Conservation (phyloP, 1,284 basidiomycete species). For the Ustilago sp. region DNA sequence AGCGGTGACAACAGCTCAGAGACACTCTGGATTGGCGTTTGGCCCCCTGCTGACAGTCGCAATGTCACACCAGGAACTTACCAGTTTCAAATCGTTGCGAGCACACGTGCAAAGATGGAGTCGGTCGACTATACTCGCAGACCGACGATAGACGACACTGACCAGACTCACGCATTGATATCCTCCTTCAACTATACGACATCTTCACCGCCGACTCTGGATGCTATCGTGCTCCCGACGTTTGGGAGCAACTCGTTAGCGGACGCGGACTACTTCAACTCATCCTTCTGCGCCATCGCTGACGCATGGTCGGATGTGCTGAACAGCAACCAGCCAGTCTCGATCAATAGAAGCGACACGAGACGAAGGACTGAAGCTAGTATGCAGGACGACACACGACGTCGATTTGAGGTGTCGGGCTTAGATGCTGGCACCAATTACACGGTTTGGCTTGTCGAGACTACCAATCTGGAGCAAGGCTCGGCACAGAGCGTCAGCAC, state of each 20-base stretch:
- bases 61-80: slow-evolving; percentile 43
- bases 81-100: slow-evolving; percentile 48
- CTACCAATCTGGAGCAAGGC: slow-evolving; percentile 43
- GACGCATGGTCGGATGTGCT: slow-evolving; percentile 43
- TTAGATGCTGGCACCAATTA: slow-evolving; percentile 68
- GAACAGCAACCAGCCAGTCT: slow-evolving; percentile 13
- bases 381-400: slow-evolving; percentile 45
- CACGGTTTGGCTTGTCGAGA: slow-evolving; percentile 69
- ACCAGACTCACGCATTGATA: slow-evolving; percentile 63
- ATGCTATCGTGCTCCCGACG: slow-evolving; percentile 62
- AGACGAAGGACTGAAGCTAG: slow-evolving; percentile 45
- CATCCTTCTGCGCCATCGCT: slow-evolving; percentile 68
- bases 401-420: slow-evolving; percentile 52
- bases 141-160: slow-evolving; percentile 67
- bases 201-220: slow-evolving; percentile 52
- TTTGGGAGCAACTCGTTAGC: slow-evolving; percentile 47
- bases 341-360: slow-evolving; percentile 59
- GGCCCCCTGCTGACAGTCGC: slow-evolving; percentile 55
- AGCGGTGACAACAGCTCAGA: slow-evolving; percentile 40
- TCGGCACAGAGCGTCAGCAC: slow-evolving; percentile 22
- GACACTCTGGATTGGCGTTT: slow-evolving; percentile 62
- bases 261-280: slow-evolving; percentile 61
- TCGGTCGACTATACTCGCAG: slow-evolving; percentile 42
- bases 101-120: slow-evolving; percentile 51
- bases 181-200: slow-evolving; percentile 64